Conservation (phyloP, 75 land plant species). For the Picea glauca region DNA sequence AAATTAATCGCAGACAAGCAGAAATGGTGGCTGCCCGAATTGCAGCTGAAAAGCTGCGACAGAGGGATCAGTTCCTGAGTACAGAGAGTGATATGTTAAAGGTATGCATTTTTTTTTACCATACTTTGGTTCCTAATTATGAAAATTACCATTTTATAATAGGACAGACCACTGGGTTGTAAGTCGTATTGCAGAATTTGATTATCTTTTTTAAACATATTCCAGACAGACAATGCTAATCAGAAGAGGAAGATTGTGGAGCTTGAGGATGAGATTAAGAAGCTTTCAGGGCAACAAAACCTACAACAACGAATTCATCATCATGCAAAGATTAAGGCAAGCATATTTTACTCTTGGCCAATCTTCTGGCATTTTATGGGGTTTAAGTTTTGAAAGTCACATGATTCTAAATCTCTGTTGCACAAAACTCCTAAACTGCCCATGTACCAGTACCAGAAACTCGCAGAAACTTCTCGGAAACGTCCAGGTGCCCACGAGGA, state of each 20-base stretch:
- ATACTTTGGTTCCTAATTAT: background rate
- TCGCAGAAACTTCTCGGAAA: too few relatives aligned
- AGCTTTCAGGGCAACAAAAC: conserved; percentile 88
- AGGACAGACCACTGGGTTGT: too few relatives aligned
- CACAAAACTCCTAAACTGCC: too few relatives aligned
- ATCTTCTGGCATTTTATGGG: conserved; percentile 1
- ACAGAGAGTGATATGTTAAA: conserved; percentile 83
- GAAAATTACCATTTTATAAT: too few relatives aligned
- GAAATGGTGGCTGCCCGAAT: conserved; percentile 74
- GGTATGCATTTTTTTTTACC: conserved; percentile 24
- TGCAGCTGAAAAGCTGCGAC: conserved; percentile 72
- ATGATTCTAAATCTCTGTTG: too few relatives aligned
- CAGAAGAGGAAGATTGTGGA: conserved; percentile 60
- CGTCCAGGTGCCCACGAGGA: too few relatives aligned
- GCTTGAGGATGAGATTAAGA: conserved; percentile 78
- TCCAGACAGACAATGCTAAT: conserved; percentile 60
- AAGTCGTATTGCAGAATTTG: background rate
- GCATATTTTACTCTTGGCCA: conserved; percentile 2
- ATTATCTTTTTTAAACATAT: background rate
- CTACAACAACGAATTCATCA: conserved; percentile 93
- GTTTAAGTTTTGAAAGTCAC: too few relatives aligned
- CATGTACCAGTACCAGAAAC: too few relatives aligned
- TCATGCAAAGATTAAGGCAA: conserved; percentile 95
- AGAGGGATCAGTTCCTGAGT: conserved; percentile 52
- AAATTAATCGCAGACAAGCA: conserved; percentile 70